Evolutionary conservation across 1,139 yeast genomes (phyloP).

Genomic region (Geotrichum klebahnii): DNA sequence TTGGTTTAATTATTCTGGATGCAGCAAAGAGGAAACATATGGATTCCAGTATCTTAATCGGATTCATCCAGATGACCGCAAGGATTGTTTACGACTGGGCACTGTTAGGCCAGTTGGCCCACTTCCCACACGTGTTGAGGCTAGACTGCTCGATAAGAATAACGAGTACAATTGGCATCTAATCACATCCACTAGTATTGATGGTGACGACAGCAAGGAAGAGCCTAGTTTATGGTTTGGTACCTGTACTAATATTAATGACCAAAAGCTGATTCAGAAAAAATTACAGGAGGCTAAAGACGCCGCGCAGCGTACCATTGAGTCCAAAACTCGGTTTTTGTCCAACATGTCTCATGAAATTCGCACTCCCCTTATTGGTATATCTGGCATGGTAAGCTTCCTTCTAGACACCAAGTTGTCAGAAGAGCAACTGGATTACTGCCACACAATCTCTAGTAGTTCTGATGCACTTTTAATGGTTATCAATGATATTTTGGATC

Average conservation of each 20-base stretch:
- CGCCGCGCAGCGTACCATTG: conserved; percentile 88
- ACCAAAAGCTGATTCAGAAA: conserved; percentile 45
- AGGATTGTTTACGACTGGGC: conserved; percentile 28
- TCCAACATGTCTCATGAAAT: conserved; percentile 79
- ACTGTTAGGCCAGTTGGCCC: conserved; percentile 16
- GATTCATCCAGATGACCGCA: conserved; percentile 35
- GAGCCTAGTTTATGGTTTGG: conserved; percentile 35
- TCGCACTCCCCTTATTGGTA: conserved; percentile 89
- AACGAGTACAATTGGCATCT: conserved; percentile 38
- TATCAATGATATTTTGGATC: conserved; percentile 76
- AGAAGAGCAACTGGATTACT: conserved; percentile 77
- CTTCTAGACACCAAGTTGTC: conserved; percentile 76
- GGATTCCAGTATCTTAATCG: conserved; percentile 35
- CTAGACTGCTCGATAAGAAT: conserved; percentile 31
- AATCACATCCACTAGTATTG: conserved; percentile 33
- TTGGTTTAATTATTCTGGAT: conserved; percentile 39
- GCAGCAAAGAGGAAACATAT: conserved; percentile 31
- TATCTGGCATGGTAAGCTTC: conserved; percentile 91
- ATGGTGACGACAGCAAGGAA: conserved; percentile 15
- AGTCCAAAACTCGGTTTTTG: conserved; percentile 83
- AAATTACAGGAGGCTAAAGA: conserved; percentile 79
- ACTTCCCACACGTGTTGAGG: conserved; percentile 29
- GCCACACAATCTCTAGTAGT: conserved; percentile 72
- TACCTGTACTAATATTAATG: conserved; percentile 38
- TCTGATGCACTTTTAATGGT: conserved; percentile 73